These are phyloP conservation scores for Podila epicladia DNA, from an alignment of 192 early-diverging fungal species.

Conservation along the genomic window DNA sequence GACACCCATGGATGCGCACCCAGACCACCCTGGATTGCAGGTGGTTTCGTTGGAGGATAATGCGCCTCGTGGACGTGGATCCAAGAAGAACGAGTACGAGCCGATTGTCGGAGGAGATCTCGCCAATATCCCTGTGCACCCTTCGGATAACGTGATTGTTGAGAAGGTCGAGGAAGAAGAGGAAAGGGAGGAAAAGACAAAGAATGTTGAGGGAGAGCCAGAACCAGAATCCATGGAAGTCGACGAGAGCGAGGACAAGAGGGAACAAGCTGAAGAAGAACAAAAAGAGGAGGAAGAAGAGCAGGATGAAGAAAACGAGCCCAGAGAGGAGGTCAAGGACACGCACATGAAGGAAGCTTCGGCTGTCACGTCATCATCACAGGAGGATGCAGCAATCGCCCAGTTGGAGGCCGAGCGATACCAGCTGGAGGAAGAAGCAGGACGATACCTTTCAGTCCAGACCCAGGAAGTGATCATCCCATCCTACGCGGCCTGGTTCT, in stretches of 20 bases:
- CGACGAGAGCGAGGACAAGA: slow-evolving; percentile 24
- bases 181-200: neutral
- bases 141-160: neutral
- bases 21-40: slow-evolving; percentile 55
- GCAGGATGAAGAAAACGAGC: neutral
- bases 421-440: slow-evolving; percentile 71
- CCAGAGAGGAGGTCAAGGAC: neutral
- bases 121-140: slow-evolving; percentile 62
- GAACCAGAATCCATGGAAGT: slow-evolving; percentile 30
- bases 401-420: slow-evolving; percentile 50
- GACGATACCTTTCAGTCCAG: slow-evolving; percentile 72
- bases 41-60: slow-evolving; percentile 64
- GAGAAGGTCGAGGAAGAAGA: slow-evolving; percentile 4
- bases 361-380: slow-evolving; percentile 15
- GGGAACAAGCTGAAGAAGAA: slow-evolving; percentile 13
- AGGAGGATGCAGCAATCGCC: slow-evolving; percentile 16
- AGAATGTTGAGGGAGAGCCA: neutral
- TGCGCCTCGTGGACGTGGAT: slow-evolving; percentile 55
- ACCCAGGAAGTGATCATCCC: slow-evolving; percentile 83
- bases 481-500: slow-evolving; percentile 95
- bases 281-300: slow-evolving; percentile 1
- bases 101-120: slow-evolving; percentile 66
- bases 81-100: slow-evolving; percentile 72
- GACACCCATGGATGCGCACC: slow-evolving; percentile 52
- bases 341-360: neutral